A percentile compares a stretch with the other conserved stretches of the same genome.
These are phyloP conservation scores for Diospyros lotus DNA, from an alignment of 148 eudicot genomes.

Conservation along the genomic window DNA sequence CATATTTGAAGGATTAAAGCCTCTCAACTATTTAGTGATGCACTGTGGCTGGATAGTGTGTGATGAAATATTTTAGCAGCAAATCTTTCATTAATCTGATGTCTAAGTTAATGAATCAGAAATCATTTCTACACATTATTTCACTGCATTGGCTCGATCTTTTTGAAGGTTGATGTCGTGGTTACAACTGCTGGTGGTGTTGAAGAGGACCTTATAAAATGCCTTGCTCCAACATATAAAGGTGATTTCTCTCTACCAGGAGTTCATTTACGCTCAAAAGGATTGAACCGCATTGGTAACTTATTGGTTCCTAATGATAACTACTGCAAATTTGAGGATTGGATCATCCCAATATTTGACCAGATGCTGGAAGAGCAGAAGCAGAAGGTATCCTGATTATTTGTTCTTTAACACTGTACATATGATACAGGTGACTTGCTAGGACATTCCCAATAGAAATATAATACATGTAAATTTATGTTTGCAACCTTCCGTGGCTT, in stretches of 20 bases:
- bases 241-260: slow-evolving; percentile 87
- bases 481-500: too few species aligned
- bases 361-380: slow-evolving; percentile 79
- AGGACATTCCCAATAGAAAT: too few species aligned
- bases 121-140: neutral
- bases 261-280: slow-evolving; percentile 65
- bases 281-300: slow-evolving; percentile 89
- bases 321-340: slow-evolving; percentile 98
- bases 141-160: neutral
- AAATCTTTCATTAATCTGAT: neutral
- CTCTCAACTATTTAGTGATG: neutral
- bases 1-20: neutral
- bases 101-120: neutral
- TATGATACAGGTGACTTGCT: too few species aligned
- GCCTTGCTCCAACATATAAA: slow-evolving; percentile 82
- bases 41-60: neutral
- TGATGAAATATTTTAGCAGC: neutral
- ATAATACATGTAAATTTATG: too few species aligned
- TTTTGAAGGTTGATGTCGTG: slow-evolving; percentile 77
- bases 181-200: slow-evolving; percentile 89
- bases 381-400: slow-evolving; percentile 40
- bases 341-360: slow-evolving; percentile 84
- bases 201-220: slow-evolving; percentile 91
- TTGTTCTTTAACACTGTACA: neutral
- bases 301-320: slow-evolving; percentile 90